Conservation (phyloP, 2,329 filamentous ascomycete genomes). For the Torrubiellomyces zombiae region DNA sequence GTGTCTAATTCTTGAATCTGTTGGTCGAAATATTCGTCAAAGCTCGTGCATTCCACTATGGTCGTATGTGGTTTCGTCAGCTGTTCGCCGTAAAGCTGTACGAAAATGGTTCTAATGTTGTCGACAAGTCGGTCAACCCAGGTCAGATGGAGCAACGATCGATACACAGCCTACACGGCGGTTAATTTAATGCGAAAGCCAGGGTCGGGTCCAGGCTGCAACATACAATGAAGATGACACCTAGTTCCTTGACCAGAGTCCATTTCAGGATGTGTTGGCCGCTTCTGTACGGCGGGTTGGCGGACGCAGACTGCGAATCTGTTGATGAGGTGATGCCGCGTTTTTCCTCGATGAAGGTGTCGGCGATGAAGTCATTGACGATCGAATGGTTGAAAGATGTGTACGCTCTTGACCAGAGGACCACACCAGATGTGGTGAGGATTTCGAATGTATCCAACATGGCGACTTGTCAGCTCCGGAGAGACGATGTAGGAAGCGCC, state of each 20-base stretch:
- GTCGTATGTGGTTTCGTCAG: slow-evolving; percentile 67
- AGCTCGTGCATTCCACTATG: slow-evolving; percentile 59
- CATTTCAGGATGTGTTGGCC: slow-evolving; percentile 94
- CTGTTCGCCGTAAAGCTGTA: slow-evolving; percentile 78
- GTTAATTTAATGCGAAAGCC: not conserved
- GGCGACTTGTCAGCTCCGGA: no score
- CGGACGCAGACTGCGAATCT: slow-evolving; percentile 39
- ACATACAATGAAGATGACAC: slow-evolving; percentile 79
- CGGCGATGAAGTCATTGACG: slow-evolving; percentile 87
- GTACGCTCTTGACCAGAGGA: slow-evolving; percentile 87
- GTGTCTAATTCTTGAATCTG: slow-evolving; percentile 70
- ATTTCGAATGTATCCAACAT: slow-evolving; percentile 98
- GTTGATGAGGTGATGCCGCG: slow-evolving; percentile 43
- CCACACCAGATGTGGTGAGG: slow-evolving; percentile 85
- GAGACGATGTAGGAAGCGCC: no score
- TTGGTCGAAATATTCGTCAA: slow-evolving; percentile 89
- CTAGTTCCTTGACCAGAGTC: slow-evolving; percentile 81
- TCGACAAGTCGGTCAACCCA: slow-evolving; percentile 97
- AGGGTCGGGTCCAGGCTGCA: not conserved
- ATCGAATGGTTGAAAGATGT: slow-evolving; percentile 63
- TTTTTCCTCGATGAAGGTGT: slow-evolving; percentile 96
- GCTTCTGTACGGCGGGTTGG: slow-evolving; percentile 63
- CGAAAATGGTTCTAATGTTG: slow-evolving; percentile 83
- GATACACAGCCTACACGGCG: slow-evolving; percentile 69
- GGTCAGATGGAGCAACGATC: slow-evolving; percentile 81